Percentiles rank a stretch among this genome's conserved stretches.
These are phyloP conservation scores for Ajuga chamaepitys DNA, from an alignment of 257 asterid genomes.

Conservation along the genomic window DNA sequence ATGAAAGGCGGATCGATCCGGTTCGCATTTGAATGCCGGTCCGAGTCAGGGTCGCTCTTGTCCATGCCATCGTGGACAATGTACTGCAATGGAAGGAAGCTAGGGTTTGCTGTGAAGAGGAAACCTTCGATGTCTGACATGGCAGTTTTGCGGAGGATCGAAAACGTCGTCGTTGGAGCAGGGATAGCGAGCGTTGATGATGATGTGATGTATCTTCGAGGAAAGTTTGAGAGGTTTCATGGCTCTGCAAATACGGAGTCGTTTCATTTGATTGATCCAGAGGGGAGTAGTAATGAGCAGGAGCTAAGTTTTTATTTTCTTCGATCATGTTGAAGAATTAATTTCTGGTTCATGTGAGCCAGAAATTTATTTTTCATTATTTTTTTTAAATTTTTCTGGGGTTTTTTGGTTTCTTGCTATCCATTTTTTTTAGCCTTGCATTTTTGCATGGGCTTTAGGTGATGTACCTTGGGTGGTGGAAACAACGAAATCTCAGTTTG, in stretches of 20 bases:
- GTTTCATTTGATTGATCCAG: constrained; percentile 54
- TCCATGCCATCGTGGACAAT: constrained; percentile 48
- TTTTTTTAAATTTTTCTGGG: background rate
- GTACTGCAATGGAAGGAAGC: constrained; percentile 49
- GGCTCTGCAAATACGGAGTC: constrained; percentile 47
- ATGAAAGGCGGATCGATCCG: constrained; percentile 52
- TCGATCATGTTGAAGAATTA: constrained; percentile 21
- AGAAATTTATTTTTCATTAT: background rate
- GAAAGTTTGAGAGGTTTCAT: constrained; percentile 45
- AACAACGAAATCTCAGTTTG: constrained; percentile 11
- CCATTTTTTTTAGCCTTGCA: constrained; percentile 31
- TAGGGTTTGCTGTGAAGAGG: constrained; percentile 42
- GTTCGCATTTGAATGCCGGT: constrained; percentile 35
- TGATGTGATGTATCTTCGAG: constrained; percentile 48
- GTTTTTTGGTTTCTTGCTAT: constrained; percentile 1
- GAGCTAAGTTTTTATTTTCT: constrained; percentile 52
- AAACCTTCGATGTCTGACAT: constrained; percentile 27
- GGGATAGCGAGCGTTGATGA: constrained; percentile 27
- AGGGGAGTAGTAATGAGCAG: constrained; percentile 37
- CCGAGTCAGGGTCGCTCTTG: constrained; percentile 17
- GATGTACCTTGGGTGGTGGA: constrained; percentile 16
- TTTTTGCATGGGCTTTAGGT: constrained; percentile 30
- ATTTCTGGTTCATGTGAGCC: background rate
- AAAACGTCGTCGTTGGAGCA: constrained; percentile 42
- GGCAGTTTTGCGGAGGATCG: constrained; percentile 32